phyloP scores from a whole-genome alignment of 2,329 filamentous ascomycete genomes.

The Botrytis porri region DNA sequence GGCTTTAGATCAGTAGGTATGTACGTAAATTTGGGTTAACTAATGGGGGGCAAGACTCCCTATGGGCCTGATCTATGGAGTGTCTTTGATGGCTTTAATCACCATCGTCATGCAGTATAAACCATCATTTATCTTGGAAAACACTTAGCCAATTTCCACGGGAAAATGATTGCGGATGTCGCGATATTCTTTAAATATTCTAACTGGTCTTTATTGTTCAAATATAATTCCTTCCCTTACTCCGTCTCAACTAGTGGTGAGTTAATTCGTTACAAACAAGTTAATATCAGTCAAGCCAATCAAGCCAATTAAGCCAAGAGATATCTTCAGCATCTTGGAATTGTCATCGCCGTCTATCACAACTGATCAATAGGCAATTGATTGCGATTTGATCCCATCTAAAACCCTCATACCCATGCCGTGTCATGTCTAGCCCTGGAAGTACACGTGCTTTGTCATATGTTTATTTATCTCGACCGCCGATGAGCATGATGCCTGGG shows the following conservation, averaged over 20 bases:
- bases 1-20: neutral
- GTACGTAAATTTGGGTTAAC: neutral
- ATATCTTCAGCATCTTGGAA: slow-evolving; percentile 5
- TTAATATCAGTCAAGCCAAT: neutral
- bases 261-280: neutral
- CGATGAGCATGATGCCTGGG: slow-evolving; percentile 13
- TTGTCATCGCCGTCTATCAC: slow-evolving; percentile 18
- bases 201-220: neutral
- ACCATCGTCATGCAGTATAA: neutral
- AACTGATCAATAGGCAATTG: neutral
- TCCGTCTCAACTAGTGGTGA: neutral
- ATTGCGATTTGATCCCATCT: neutral
- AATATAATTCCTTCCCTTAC: too few species aligned
- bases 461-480: slow-evolving; percentile 30
- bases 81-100: neutral
- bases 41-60: neutral
- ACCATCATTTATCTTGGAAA: neutral
- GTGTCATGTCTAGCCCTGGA: slow-evolving; percentile 32
- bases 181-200: slow-evolving; percentile 16
- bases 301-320: slow-evolving; percentile 5
- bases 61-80: neutral
- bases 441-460: slow-evolving; percentile 34
- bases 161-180: slow-evolving; percentile 10
- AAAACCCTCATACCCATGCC: slow-evolving; percentile 22
- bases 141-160: neutral